Evolutionary conservation across 805 yeast species (phyloP).

Genomic region (Candida tibetensis): DNA sequence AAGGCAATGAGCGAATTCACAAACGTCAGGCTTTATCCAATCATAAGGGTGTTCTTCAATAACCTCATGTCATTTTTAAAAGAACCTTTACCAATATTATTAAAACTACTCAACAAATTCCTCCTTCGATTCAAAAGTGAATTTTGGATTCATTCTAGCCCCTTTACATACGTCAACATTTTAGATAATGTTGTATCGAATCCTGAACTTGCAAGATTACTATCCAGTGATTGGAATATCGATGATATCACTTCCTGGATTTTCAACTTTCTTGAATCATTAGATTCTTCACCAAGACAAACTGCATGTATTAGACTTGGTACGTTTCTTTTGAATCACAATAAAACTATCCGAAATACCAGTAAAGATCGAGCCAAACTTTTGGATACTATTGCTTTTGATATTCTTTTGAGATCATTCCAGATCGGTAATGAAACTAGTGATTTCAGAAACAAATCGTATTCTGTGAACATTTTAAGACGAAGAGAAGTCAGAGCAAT

Average conservation of each 20-base stretch:
- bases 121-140: conserved; percentile 39
- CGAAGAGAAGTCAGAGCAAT: conserved; percentile 49
- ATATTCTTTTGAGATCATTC: conserved; percentile 17
- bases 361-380: not conserved
- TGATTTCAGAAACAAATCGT: conserved; percentile 19
- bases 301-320: conserved; percentile 53
- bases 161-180: conserved; percentile 52
- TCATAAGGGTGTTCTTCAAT: conserved; percentile 43
- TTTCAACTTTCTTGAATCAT: conserved; percentile 38
- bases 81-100: conserved; percentile 50
- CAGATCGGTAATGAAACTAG: conserved; percentile 11
- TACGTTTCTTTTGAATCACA: conserved; percentile 39
- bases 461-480: conserved; percentile 36
- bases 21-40: conserved; percentile 33
- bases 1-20: conserved; percentile 26
- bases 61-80: conserved; percentile 51
- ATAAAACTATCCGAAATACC: not conserved
- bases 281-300: conserved; percentile 49
- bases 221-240: conserved; percentile 3
- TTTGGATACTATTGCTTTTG: conserved; percentile 7
- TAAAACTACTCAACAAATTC: conserved; percentile 50
- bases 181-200: conserved; percentile 60
- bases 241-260: conserved; percentile 57
- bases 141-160: conserved; percentile 57
- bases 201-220: conserved; percentile 39